These are phyloP conservation scores for Ambrosia artemisiifolia DNA, from an alignment of 129 eudicot species.

Conservation along the genomic window DNA sequence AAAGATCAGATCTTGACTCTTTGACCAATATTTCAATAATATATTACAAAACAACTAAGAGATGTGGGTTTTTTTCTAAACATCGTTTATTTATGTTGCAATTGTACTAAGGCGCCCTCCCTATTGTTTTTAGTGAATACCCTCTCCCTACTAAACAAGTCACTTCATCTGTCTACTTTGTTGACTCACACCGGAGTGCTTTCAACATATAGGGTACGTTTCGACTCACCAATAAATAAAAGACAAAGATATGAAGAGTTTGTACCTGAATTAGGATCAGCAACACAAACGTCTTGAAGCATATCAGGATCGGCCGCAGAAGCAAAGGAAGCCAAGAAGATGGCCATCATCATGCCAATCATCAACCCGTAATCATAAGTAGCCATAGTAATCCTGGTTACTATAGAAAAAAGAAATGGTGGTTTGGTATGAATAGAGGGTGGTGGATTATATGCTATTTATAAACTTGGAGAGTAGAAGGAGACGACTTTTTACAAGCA, in stretches of 20 bases:
- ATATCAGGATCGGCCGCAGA: conserved; percentile 61
- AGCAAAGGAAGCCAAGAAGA: conserved; percentile 19
- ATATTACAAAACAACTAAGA: too few species aligned
- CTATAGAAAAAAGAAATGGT: not conserved
- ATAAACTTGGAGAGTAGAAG: not conserved
- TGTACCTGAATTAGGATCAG: conserved; percentile 60
- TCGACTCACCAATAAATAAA: too few species aligned
- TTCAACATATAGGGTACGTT: too few species aligned
- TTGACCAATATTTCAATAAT: too few species aligned
- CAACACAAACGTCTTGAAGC: conserved; percentile 59
- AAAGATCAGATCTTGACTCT: too few species aligned
- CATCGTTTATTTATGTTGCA: too few species aligned
- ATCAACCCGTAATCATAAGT: not conserved
- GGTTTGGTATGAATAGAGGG: not conserved
- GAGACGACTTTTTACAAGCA: conserved; percentile 3
- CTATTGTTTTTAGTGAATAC: too few species aligned
- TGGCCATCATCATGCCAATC: conserved; percentile 17
- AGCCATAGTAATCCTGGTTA: conserved; percentile 10
- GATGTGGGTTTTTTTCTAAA: too few species aligned
- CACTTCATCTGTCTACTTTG: too few species aligned
- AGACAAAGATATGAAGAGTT: not conserved
- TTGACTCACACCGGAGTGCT: too few species aligned
- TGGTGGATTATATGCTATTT: conserved; percentile 9
- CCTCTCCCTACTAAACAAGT: too few species aligned
- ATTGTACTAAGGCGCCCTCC: too few species aligned